Percentiles rank a stretch among this genome's conserved stretches.
These are phyloP conservation scores for Parachaetomium inaequale DNA, from an alignment of 495 filamentous ascomycete genomes.

Conservation along the genomic window DNA sequence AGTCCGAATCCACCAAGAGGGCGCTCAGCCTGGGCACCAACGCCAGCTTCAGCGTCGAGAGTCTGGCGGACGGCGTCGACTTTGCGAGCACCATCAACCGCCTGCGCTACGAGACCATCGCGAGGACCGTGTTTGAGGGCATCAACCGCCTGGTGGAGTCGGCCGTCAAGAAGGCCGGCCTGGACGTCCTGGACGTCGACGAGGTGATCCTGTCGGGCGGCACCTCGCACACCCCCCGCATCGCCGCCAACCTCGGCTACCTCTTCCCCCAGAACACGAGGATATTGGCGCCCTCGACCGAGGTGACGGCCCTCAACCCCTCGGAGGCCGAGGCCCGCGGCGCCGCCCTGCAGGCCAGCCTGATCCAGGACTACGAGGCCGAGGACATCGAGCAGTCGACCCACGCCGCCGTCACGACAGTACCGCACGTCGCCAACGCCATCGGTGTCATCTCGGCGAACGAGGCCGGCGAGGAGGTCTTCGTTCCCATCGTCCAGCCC, in stretches of 20 bases:
- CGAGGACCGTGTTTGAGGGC: conserved; percentile 75
- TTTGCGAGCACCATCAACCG: conserved; percentile 89
- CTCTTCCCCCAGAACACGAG: conserved; percentile 78
- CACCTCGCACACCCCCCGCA: conserved; percentile 87
- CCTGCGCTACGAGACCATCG: conserved; percentile 87
- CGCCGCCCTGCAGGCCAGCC: conserved; percentile 89
- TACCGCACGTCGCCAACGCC: conserved; percentile 80
- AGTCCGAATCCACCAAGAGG: conserved; percentile 86
- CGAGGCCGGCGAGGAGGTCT: conserved; percentile 58
- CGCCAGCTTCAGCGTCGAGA: conserved; percentile 87
- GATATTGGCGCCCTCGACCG: conserved; percentile 79
- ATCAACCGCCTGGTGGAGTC: conserved; percentile 81
- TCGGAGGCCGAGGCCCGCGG: conserved; percentile 85
- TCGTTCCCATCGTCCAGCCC: conserved; percentile 71
- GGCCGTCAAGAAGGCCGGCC: conserved; percentile 83
- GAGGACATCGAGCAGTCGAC: conserved; percentile 95
- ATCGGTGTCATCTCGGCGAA: conserved; percentile 81
- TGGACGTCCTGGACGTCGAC: conserved; percentile 90
- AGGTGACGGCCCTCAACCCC: conserved; percentile 77
- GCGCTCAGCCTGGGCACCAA: conserved; percentile 82
- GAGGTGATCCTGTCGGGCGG: conserved; percentile 94
- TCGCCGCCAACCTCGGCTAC: conserved; percentile 67
- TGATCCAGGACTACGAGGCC: conserved; percentile 86
- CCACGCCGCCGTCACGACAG: conserved; percentile 90
- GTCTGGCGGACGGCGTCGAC: conserved; percentile 80